A percentile compares a stretch with the other conserved stretches of the same genome.
phyloP scores from a whole-genome alignment of 768 basidiomycete species.

The Suillus subalutaceus region DNA sequence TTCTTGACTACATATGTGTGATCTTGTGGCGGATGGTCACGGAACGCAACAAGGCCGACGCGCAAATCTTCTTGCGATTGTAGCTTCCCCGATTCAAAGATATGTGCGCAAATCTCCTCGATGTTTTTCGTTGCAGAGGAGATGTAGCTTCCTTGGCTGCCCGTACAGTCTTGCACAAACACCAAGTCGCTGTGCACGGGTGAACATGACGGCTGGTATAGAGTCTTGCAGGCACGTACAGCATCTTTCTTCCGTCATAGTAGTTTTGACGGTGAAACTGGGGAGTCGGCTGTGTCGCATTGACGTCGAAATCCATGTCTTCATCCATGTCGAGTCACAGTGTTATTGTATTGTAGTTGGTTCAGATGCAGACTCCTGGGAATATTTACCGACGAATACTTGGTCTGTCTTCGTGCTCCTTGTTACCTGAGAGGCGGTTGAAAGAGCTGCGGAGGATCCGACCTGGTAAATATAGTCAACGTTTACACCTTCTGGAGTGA shows the following conservation, averaged over 20 bases:
- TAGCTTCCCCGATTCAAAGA: conserved; percentile 93
- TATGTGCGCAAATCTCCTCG: conserved; percentile 91
- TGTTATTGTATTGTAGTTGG: neutral
- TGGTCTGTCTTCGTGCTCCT: neutral
- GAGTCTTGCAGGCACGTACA: conserved; percentile 50
- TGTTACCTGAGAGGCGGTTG: conserved; percentile 4
- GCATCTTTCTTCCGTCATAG: conserved; percentile 64
- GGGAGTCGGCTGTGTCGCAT: conserved; percentile 34
- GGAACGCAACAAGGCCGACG: conserved; percentile 91
- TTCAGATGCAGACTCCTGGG: neutral
- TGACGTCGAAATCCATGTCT: conserved; percentile 72
- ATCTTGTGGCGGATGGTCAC: conserved; percentile 97
- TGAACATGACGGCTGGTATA: conserved; percentile 21
- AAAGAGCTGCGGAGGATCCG: conserved; percentile 1
- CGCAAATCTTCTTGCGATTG: conserved; percentile 84
- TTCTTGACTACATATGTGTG: conserved; percentile 93
- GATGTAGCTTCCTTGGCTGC: conserved; percentile 88
- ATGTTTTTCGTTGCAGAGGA: conserved; percentile 97
- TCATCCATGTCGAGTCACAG: conserved; percentile 61
- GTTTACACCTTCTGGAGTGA: conserved; percentile 1
- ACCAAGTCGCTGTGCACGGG: conserved; percentile 73
- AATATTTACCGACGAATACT: neutral
- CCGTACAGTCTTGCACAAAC: conserved; percentile 95
- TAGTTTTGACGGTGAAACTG: conserved; percentile 39
- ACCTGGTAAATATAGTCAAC: conserved; percentile 6